Evolutionary conservation across 495 filamentous ascomycete genomes (phyloP).

Genomic region (Tetracladium setigerum): DNA sequence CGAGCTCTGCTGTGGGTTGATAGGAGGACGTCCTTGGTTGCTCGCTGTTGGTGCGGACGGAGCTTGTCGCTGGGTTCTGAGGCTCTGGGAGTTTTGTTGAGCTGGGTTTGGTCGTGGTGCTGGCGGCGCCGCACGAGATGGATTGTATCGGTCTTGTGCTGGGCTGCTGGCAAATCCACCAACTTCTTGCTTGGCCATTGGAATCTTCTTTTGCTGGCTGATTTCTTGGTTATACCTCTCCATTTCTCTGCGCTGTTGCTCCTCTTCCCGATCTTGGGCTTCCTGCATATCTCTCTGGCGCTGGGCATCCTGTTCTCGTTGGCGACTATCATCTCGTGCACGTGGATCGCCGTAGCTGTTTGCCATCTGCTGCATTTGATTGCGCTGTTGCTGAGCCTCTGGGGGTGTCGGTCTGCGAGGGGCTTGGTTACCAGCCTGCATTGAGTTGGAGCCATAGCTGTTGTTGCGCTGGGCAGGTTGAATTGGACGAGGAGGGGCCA

Average conservation of each 20-base stretch:
- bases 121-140: conserved; percentile 59
- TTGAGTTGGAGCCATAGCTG: conserved; percentile 29
- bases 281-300: conserved; percentile 33
- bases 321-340: conserved; percentile 29
- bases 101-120: conserved; percentile 44
- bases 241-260: conserved; percentile 62
- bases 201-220: conserved; percentile 64
- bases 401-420: conserved; percentile 34
- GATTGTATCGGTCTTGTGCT: conserved; percentile 69
- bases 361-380: conserved; percentile 37
- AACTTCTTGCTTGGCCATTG: conserved; percentile 82
- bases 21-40: conserved; percentile 21
- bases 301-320: conserved; percentile 26
- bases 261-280: conserved; percentile 60
- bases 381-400: conserved; percentile 32
- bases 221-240: conserved; percentile 84
- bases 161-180: conserved; percentile 46
- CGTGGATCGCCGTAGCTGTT: conserved; percentile 34
- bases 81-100: conserved; percentile 28
- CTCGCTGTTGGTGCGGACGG: conserved; percentile 39
- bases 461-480: conserved; percentile 46
- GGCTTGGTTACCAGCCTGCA: conserved; percentile 20
- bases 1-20: conserved; percentile 35
- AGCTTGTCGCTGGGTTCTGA: conserved; percentile 47
- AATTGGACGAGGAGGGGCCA: conserved; percentile 70